phyloP scores from a whole-genome alignment of 2,329 filamentous ascomycete genomes.

The Dactylellina cionopaga region DNA sequence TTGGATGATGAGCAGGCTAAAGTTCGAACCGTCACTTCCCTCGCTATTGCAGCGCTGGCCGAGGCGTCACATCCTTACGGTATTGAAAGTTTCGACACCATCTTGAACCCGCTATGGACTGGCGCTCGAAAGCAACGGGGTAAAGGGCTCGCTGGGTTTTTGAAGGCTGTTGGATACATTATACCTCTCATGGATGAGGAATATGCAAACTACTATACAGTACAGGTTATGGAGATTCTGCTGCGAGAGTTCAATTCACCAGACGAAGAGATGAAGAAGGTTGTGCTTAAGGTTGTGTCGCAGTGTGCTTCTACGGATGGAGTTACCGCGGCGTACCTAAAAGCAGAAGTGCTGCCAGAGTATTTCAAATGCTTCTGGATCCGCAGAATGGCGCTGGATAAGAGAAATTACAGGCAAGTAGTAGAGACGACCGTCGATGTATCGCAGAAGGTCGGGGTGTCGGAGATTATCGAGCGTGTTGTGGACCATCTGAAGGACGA shows the following conservation, averaged over 20 bases:
- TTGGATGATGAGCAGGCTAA: slow-evolving; percentile 98
- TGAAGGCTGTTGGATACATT: slow-evolving; percentile 97
- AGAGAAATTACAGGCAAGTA: slow-evolving; percentile 96
- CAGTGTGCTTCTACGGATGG: slow-evolving; percentile 94
- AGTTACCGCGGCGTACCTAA: slow-evolving; percentile 92
- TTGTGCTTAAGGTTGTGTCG: slow-evolving; percentile 95
- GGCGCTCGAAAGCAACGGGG: slow-evolving; percentile 95
- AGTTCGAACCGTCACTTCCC: slow-evolving; percentile 92
- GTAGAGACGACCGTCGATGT: slow-evolving; percentile 98
- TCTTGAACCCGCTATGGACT: slow-evolving; percentile 96
- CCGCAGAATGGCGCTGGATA: slow-evolving; percentile 93
- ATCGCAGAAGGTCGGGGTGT: slow-evolving; percentile 95
- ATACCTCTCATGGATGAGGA: slow-evolving; percentile 99
- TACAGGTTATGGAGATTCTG: slow-evolving; percentile 98
- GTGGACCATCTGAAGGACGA: slow-evolving; percentile 98
- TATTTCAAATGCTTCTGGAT: slow-evolving; percentile 99
- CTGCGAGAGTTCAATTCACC: slow-evolving; percentile 95
- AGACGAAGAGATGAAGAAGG: slow-evolving; percentile 99
- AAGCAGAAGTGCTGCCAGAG: slow-evolving; percentile 91
- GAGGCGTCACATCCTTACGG: slow-evolving; percentile 98
- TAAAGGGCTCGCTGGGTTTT: slow-evolving; percentile 92
- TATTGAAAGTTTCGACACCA: slow-evolving; percentile 98
- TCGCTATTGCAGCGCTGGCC: slow-evolving; percentile 92
- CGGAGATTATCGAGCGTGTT: slow-evolving; percentile 91
- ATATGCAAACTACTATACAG: slow-evolving; percentile 98